phyloP scores from a whole-genome alignment of 2,329 filamentous ascomycete species.

The Talaromyces sp. region DNA sequence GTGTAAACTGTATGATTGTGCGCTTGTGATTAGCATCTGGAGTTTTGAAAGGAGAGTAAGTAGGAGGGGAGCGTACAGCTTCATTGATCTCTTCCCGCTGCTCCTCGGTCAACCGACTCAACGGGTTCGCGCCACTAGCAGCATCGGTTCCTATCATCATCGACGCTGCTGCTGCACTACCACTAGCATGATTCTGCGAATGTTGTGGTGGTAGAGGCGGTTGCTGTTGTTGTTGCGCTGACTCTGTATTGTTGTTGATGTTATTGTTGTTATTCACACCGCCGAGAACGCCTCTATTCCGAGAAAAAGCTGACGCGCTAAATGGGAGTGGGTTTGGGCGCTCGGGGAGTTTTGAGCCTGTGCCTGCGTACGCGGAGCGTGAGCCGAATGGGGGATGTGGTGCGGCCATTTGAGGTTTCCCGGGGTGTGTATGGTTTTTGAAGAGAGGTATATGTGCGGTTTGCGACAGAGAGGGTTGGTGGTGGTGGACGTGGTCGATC shows the following conservation, averaged over 20 bases:
- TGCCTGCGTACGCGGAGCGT: slow-evolving; percentile 49
- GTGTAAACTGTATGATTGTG: slow-evolving; percentile 63
- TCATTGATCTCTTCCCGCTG: slow-evolving; percentile 91
- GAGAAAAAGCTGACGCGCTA: slow-evolving; percentile 43
- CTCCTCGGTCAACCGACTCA: slow-evolving; percentile 71
- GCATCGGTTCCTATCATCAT: slow-evolving; percentile 28
- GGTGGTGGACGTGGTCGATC: background rate
- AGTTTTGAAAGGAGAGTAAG: background rate
- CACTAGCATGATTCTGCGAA: slow-evolving; percentile 36
- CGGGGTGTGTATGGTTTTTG: background rate
- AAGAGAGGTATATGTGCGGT: background rate
- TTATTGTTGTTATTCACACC: slow-evolving; percentile 16
- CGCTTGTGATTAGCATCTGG: background rate
- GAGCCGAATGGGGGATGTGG: slow-evolving; percentile 55
- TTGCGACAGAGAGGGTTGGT: background rate
- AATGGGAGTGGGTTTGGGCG: slow-evolving; percentile 44
- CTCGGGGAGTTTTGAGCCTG: slow-evolving; percentile 53
- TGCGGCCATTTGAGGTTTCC: slow-evolving; percentile 45
- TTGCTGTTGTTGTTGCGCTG: slow-evolving; percentile 27
- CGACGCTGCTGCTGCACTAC: background rate
- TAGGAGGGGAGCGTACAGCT: slow-evolving; percentile 58
- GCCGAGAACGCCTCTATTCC: slow-evolving; percentile 34
- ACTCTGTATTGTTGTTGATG: slow-evolving; percentile 5
- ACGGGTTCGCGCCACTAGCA: slow-evolving; percentile 37
- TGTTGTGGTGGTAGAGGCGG: slow-evolving; percentile 36